phyloP scores from a whole-genome alignment of 805 yeast species.

The Candida ulmi region DNA sequence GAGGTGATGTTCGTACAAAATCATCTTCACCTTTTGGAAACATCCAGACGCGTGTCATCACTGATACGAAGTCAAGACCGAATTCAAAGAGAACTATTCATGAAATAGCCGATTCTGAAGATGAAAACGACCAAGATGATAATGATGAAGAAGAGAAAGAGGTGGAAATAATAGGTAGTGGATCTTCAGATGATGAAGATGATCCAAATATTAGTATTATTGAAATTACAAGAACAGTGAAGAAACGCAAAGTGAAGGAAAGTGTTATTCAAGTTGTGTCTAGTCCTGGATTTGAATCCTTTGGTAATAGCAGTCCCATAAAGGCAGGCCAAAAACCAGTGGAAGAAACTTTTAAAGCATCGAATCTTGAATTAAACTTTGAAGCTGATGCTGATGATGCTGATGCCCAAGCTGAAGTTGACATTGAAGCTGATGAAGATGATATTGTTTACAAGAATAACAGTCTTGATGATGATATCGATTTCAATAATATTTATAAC shows the following conservation, averaged over 20 bases:
- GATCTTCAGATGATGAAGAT: conserved; percentile 21
- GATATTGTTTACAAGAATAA: too few species aligned
- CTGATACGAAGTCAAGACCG: too few species aligned
- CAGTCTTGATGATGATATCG: too few species aligned
- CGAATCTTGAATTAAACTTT: too few species aligned
- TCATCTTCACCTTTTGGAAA: conserved; percentile 7
- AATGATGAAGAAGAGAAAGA: background rate
- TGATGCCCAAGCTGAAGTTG: too few species aligned
- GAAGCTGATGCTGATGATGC: too few species aligned
- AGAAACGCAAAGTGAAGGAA: conserved; percentile 6
- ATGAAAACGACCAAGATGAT: background rate
- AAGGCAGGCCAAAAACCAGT: background rate
- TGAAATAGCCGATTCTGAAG: conserved; percentile 7
- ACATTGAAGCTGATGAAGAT: too few species aligned
- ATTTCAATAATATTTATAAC: background rate
- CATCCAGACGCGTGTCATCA: conserved; percentile 4
- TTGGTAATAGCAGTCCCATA: conserved; percentile 6
- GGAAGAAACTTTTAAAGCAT: too few species aligned
- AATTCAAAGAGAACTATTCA: conserved; percentile 8
- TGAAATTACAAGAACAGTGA: conserved; percentile 21
- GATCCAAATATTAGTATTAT: conserved; percentile 20
- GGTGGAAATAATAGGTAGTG: conserved; percentile 15
- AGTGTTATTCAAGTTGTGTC: conserved; percentile 20
- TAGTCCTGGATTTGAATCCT: conserved; percentile 8
- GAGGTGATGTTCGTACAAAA: conserved; percentile 1